Evolutionary conservation across 495 filamentous ascomycete species (phyloP), one percentile per base, ranked within the genome.

Genomic region (Talaromyces liani): DNA sequence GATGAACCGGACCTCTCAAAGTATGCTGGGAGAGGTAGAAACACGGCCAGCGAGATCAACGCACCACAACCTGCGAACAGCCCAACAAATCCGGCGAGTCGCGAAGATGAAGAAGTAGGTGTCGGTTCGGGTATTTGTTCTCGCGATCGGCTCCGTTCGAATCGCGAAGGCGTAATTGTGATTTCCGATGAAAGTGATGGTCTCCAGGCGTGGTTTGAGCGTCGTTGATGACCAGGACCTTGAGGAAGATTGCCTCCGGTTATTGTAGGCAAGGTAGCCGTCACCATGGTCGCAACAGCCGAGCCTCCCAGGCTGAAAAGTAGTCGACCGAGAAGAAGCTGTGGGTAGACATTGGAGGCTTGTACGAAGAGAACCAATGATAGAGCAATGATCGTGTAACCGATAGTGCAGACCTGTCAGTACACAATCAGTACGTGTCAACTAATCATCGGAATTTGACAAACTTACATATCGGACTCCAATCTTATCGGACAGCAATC

Each of bases 201-300:
- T 58, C 58, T 64, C 45, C 58, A 58, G 24, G 64, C 24, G 54
- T 71, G 45, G 73, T 70, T 27, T 63, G 69, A 22, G 63, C 59
- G 51, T 20, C 27, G 60, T 33, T 62, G 60, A 2, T 10, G 47
- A 22, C 12, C 8, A 9, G 18, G 24, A 1, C 16, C 51, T 6
- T 36, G 20, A 25, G 33, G 18, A 51, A n/a, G 27, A 60, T 24
- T 49, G 65, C 59, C 80, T 69, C 70, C 82, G 18, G 91, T 92
- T 71, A 98, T 90, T 6, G 89, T 88, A 1, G 94, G 95, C 18
- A 98, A 80, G 27, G 95, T 90, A 1, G 94, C 94, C 5, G 95
- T 97, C 31, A 99, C 94, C 94, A 99, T 99, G 2, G 95, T 98
- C 27, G 92, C 91, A 72, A 91, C 88, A 12, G 94, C 95, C 14